A percentile compares a stretch with the other conserved stretches of the same genome.
Evolutionary conservation across 2,329 filamentous ascomycete genomes (phyloP).

Genomic region (Harringtonia lauricola): DNA sequence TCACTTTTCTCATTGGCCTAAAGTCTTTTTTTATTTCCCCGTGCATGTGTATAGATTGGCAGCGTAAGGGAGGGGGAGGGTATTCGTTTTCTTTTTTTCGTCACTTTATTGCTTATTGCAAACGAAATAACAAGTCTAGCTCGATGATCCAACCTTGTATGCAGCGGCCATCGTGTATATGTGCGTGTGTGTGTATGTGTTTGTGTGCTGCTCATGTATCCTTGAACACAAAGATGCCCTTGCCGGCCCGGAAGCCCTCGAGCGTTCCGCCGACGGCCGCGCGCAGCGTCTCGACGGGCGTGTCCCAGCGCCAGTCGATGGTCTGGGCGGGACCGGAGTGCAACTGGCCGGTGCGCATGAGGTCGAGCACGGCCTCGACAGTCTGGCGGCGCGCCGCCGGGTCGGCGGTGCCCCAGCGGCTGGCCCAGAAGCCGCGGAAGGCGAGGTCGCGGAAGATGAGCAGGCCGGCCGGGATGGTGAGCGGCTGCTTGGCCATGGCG

Average conservation of each 20-base stretch:
- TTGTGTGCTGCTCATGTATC: slow-evolving; percentile 32
- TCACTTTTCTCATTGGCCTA: background rate
- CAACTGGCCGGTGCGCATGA: slow-evolving; percentile 68
- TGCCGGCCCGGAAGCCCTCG: slow-evolving; percentile 74
- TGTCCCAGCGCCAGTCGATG: slow-evolving; percentile 75
- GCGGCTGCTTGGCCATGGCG: slow-evolving; percentile 83
- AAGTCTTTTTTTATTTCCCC: background rate
- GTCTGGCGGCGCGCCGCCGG: slow-evolving; percentile 64
- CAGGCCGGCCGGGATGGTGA: slow-evolving; percentile 68
- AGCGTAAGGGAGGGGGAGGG: background rate
- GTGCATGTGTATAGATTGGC: slow-evolving; percentile 1
- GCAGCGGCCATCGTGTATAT: background rate
- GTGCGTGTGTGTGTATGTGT: background rate
- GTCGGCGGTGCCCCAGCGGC: slow-evolving; percentile 72
- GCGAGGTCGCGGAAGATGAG: slow-evolving; percentile 88
- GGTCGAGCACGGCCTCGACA: slow-evolving; percentile 70
- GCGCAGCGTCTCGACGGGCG: slow-evolving; percentile 55
- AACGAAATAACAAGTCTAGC: slow-evolving; percentile 2
- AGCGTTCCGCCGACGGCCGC: slow-evolving; percentile 74
- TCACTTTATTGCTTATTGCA: background rate
- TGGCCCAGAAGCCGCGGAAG: slow-evolving; percentile 93
- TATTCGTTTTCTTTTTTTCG: background rate
- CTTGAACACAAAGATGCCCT: slow-evolving; percentile 78
- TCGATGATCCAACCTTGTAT: background rate
- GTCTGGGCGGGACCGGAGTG: slow-evolving; percentile 73